phyloP scores from a whole-genome alignment of 1,139 yeast genomes.

The Meyerozyma carpophila region DNA sequence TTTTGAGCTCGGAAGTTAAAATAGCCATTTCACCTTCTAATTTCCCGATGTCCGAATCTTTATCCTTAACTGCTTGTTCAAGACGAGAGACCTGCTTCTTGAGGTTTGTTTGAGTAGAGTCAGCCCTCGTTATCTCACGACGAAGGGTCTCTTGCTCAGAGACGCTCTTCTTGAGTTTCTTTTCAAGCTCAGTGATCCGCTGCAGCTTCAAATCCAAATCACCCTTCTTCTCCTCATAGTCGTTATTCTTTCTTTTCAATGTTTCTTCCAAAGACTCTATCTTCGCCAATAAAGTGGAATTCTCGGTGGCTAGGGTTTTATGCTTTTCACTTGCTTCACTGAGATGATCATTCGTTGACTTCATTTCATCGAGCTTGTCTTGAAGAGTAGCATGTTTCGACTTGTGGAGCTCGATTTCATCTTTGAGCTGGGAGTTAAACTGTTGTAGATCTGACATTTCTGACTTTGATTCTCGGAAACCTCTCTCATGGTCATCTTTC shows the following conservation, averaged over 20 bases:
- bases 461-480: background rate
- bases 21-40: background rate
- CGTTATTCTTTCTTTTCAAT: conserved; percentile 10
- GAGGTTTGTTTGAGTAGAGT: background rate
- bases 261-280: conserved; percentile 8
- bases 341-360: conserved; percentile 21
- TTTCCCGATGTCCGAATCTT: background rate
- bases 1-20: background rate
- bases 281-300: conserved; percentile 8
- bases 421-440: conserved; percentile 9
- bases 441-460: conserved; percentile 2
- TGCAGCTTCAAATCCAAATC: conserved; percentile 9
- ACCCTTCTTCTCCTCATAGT: conserved; percentile 7
- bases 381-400: conserved; percentile 23
- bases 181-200: conserved; percentile 6
- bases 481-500: conserved; percentile 4
- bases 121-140: background rate
- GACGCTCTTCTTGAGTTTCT: conserved; percentile 6
- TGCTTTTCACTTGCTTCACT: conserved; percentile 9
- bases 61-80: background rate
- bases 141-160: conserved; percentile 5
- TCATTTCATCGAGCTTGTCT: conserved; percentile 20
- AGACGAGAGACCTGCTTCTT: background rate
- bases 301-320: conserved; percentile 6
- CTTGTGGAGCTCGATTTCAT: conserved; percentile 6